phyloP scores from a whole-genome alignment of 257 asterid genomes.

The Sherardia arvensis region DNA sequence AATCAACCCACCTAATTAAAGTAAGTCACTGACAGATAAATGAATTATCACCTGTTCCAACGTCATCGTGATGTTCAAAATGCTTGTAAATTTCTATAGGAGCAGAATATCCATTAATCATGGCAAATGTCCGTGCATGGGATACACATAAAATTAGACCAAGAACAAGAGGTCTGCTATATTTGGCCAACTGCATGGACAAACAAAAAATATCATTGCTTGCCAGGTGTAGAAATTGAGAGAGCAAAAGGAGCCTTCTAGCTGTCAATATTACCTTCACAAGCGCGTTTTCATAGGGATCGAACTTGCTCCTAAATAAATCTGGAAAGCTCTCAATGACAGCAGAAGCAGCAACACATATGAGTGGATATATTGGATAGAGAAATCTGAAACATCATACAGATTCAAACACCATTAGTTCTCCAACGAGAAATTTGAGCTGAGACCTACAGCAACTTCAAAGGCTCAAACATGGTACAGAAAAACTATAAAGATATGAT shows the following conservation, averaged over 20 bases:
- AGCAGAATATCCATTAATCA: conserved; percentile 90
- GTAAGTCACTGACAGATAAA: neutral
- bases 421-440: conserved; percentile 14
- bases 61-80: conserved; percentile 84
- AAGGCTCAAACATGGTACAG: neutral
- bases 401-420: conserved; percentile 16
- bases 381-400: conserved; percentile 62
- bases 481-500: neutral
- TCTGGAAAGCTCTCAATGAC: conserved; percentile 93
- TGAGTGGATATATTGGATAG: conserved; percentile 95
- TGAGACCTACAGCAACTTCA: neutral
- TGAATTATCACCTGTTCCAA: conserved; percentile 49
- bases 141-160: conserved; percentile 88
- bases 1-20: neutral
- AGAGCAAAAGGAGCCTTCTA: conserved; percentile 4
- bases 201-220: conserved; percentile 23
- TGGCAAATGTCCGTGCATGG: conserved; percentile 84
- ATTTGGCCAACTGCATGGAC: conserved; percentile 63
- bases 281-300: conserved; percentile 37
- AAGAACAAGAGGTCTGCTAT: conserved; percentile 70
- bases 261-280: conserved; percentile 42
- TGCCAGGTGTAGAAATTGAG: conserved; percentile 14
- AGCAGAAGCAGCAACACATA: conserved; percentile 98
- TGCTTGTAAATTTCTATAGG: conserved; percentile 96
- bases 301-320: conserved; percentile 64